Evolutionary conservation across 2,329 filamentous ascomycete species (phyloP), one percentile per base, ranked within the genome.

Genomic region (Lasiodiplodia citricola): DNA sequence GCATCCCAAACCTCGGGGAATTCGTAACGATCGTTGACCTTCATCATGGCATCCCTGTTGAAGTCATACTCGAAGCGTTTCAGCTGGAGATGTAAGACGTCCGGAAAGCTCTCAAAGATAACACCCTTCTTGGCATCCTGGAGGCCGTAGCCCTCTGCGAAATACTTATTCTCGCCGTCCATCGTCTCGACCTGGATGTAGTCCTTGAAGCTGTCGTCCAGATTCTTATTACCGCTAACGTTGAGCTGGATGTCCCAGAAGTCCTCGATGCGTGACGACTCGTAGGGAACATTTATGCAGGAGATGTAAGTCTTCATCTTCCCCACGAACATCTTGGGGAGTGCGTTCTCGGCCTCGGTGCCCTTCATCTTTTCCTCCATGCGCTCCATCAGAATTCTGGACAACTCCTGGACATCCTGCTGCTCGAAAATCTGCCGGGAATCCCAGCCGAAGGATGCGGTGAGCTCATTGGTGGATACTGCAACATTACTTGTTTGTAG

Each of bases 191-290:
- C 95, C 76, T 97, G 91, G 73, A 99, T 91, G 78, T 99, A 99
- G 80, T 98, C 94, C 77, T 90, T 90, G 84, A 99, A 98, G 77
- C 95, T 98, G 75, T 96, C 94, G 71, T 97, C 91, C 38, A 99
- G 84, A 70, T 92, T 95, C 82, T 93, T 94, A 85, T 97, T 97
- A 38, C 94, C 94, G 71, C 92, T 92, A 63, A 99, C 96, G 73
- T 98, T 99, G 73, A 99, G 88, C 79, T 99, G 96, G 70, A 99
- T 93, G 78, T 99, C 96, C 96, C 96, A 99, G 79, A 97, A 99
- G 74, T 99, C 96, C 80, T 99, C 96, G 72, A 96, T 89, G 70
- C 95, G 89, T 71, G 94, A 97, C 25, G 94, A 97, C 83, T 98
- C 95, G 83, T 97, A 99, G 75, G 97, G 91, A 71, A 99, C 96